These are phyloP conservation scores for Mitragyna speciosa DNA, from an alignment of 257 asterid species.

Conservation along the genomic window DNA sequence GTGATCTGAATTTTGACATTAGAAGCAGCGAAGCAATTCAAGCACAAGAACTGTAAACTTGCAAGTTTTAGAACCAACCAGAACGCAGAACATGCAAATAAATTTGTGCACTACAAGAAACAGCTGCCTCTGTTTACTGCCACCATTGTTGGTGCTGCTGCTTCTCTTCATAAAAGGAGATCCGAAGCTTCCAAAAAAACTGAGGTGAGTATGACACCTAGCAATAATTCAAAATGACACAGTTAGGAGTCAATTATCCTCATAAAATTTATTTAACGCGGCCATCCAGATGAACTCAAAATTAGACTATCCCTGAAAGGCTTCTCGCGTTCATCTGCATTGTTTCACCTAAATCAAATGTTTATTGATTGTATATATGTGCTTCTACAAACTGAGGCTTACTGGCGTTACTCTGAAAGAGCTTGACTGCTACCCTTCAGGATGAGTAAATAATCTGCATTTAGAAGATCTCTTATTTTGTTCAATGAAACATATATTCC, in stretches of 20 bases:
- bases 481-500: not conserved
- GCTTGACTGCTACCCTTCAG: not conserved
- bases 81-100: slow-evolving; percentile 26
- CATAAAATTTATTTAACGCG: not conserved
- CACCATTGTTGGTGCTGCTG: slow-evolving; percentile 66
- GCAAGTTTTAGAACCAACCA: slow-evolving; percentile 24
- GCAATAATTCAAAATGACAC: not conserved
- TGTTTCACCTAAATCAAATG: not conserved
- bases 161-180: slow-evolving; percentile 58
- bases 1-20: slow-evolving; percentile 14
- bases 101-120: slow-evolving; percentile 57
- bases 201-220: slow-evolving; percentile 40
- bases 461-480: not conserved
- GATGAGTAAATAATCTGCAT: not conserved
- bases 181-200: slow-evolving; percentile 38
- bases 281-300: not conserved
- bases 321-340: not conserved
- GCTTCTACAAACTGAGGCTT: not conserved
- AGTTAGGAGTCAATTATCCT: not conserved
- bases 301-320: not conserved
- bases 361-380: not conserved
- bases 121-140: slow-evolving; percentile 70
- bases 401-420: not conserved
- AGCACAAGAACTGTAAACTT: slow-evolving; percentile 12
- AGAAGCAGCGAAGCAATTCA: slow-evolving; percentile 30